Evolutionary conservation across 2,329 filamentous ascomycete species (phyloP).

Genomic region (Leptographium galeiforme): DNA sequence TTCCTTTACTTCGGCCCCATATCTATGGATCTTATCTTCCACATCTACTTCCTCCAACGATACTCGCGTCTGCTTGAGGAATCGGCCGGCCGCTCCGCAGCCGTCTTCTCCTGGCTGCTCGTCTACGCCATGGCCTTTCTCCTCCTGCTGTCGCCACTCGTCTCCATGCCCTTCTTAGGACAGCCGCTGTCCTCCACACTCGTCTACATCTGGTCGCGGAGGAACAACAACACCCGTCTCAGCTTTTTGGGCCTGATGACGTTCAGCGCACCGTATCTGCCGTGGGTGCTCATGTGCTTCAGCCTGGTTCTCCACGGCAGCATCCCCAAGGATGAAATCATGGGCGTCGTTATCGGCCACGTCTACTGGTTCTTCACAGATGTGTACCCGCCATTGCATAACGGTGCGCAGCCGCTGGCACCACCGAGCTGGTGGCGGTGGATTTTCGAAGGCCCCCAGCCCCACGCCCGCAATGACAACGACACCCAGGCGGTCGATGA

Average conservation of each 20-base stretch:
- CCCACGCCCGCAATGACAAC: slow-evolving; percentile 23
- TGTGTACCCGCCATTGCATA: slow-evolving; percentile 84
- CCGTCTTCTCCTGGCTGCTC: slow-evolving; percentile 90
- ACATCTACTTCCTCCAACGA: slow-evolving; percentile 95
- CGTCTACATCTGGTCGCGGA: slow-evolving; percentile 94
- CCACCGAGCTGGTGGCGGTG: slow-evolving; percentile 84
- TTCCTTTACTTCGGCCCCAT: slow-evolving; percentile 97
- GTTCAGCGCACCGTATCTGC: slow-evolving; percentile 87
- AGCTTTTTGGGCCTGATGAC: slow-evolving; percentile 81
- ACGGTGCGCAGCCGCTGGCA: slow-evolving; percentile 72
- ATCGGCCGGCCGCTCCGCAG: slow-evolving; percentile 78
- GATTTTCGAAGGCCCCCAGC: slow-evolving; percentile 54
- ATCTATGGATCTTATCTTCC: slow-evolving; percentile 86
- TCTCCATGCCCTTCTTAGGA: slow-evolving; percentile 89
- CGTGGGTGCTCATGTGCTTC: slow-evolving; percentile 91
- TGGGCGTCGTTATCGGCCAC: slow-evolving; percentile 88
- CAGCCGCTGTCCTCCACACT: slow-evolving; percentile 83
- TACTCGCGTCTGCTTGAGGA: slow-evolving; percentile 94
- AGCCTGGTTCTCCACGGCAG: slow-evolving; percentile 81
- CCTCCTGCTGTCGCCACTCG: slow-evolving; percentile 68
- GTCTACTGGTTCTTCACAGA: slow-evolving; percentile 98
- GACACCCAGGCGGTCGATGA: slow-evolving; percentile 28
- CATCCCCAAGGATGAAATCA: slow-evolving; percentile 89
- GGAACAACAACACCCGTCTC: slow-evolving; percentile 82
- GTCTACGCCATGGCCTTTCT: slow-evolving; percentile 72